Conservation (phyloP, 2,329 filamentous ascomycete genomes). For the Fusarium neocosmosporiellum region DNA sequence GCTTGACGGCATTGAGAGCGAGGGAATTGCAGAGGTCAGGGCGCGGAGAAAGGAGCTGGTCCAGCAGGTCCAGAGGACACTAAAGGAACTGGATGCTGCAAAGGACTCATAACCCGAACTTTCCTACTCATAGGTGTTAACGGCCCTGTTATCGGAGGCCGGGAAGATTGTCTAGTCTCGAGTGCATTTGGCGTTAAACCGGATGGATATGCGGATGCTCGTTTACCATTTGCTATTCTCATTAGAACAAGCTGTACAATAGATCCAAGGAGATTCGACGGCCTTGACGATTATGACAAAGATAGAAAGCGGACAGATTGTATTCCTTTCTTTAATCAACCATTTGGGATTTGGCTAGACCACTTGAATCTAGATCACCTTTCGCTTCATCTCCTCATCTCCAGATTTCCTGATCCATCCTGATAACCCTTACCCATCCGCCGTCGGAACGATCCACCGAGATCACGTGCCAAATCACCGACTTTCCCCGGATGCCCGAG, state of each 20-base stretch:
- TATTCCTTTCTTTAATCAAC: slow-evolving; percentile 7
- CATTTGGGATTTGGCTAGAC: slow-evolving; percentile 1
- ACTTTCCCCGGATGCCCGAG: neutral
- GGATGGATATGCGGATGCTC: slow-evolving; percentile 28
- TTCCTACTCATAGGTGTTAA: slow-evolving; percentile 9
- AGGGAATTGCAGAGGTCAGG: slow-evolving; percentile 74
- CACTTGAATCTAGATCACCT: neutral
- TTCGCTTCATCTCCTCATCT: neutral
- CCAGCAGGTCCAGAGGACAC: slow-evolving; percentile 73
- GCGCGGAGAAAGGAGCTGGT: slow-evolving; percentile 77
- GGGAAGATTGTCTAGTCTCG: slow-evolving; percentile 33
- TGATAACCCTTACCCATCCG: slow-evolving; percentile 9
- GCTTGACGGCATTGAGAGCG: slow-evolving; percentile 79
- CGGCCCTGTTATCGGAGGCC: slow-evolving; percentile 11
- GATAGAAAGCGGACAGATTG: slow-evolving; percentile 40
- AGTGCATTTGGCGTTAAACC: slow-evolving; percentile 37
- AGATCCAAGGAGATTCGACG: slow-evolving; percentile 35
- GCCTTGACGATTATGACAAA: slow-evolving; percentile 39
- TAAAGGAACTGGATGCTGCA: slow-evolving; percentile 71
- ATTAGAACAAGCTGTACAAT: slow-evolving; percentile 45
- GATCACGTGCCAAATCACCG: slow-evolving; percentile 25
- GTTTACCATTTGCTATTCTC: slow-evolving; percentile 33
- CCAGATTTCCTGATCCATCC: neutral
- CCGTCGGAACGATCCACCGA: neutral
- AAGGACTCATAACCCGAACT: slow-evolving; percentile 38